Conservation (phyloP, 768 basidiomycete genomes). For the Scleroderma bovista region DNA sequence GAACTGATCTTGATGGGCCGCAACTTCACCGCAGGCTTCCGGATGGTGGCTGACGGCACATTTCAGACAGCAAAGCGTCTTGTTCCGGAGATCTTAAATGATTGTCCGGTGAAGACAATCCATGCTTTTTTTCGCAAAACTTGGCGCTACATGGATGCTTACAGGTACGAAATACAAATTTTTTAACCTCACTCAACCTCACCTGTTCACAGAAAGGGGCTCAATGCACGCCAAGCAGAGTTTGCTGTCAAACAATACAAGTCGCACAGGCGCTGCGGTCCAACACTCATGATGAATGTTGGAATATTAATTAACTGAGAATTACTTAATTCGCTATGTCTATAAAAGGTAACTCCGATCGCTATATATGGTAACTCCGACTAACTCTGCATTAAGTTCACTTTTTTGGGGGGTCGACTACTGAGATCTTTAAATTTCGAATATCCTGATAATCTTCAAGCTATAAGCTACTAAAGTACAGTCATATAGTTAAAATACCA, state of each 20-base stretch:
- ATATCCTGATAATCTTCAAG: not conserved
- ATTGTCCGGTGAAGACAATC: conserved; percentile 12
- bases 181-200: not conserved
- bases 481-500: not conserved
- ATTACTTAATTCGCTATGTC: not conserved
- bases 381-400: not conserved
- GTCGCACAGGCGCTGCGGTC: conserved; percentile 6
- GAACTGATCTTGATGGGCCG: not conserved
- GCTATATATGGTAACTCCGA: conserved; percentile 1
- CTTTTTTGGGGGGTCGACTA: conserved; percentile 3
- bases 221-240: conserved; percentile 6
- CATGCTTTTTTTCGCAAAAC: conserved; percentile 6
- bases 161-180: conserved; percentile 9
- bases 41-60: conserved; percentile 15
- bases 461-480: not conserved
- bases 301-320: not conserved
- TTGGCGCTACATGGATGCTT: conserved; percentile 7
- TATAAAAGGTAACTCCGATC: not conserved
- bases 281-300: not conserved
- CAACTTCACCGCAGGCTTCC: conserved; percentile 12
- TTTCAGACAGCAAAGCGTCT: conserved; percentile 18
- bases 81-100: conserved; percentile 20
- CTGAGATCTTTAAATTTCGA: not conserved
- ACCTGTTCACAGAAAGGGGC: conserved; percentile 4
- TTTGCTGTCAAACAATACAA: conserved; percentile 15